These are phyloP conservation scores for Psilocybe sp. DNA, from an alignment of 768 basidiomycete genomes.

Conservation along the genomic window DNA sequence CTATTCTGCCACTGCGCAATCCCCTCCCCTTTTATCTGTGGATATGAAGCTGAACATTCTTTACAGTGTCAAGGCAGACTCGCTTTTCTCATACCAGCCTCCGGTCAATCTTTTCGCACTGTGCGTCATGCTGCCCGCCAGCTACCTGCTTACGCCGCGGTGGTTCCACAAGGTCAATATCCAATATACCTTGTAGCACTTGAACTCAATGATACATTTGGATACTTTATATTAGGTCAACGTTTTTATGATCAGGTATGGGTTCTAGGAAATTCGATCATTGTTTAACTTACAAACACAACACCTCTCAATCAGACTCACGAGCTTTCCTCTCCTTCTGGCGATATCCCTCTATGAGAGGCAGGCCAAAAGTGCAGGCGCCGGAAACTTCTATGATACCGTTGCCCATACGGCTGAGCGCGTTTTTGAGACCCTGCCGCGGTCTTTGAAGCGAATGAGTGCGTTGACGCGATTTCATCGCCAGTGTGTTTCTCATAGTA, in stretches of 20 bases:
- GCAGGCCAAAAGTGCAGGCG: conserved; percentile 67
- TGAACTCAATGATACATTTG: neutral
- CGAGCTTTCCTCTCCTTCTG: conserved; percentile 83
- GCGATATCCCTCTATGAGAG: conserved; percentile 84
- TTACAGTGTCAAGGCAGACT: conserved; percentile 78
- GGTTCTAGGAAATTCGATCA: neutral
- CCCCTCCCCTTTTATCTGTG: no score
- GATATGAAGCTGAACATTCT: neutral
- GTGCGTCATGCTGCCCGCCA: conserved; percentile 81
- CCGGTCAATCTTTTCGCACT: conserved; percentile 90
- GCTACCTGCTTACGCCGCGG: conserved; percentile 83
- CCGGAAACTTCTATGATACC: conserved; percentile 72
- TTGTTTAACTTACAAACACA: neutral
- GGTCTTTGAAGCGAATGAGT: conserved; percentile 74
- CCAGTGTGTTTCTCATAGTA: neutral
- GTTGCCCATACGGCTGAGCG: conserved; percentile 64
- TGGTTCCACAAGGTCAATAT: conserved; percentile 92
- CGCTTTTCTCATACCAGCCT: conserved; percentile 90
- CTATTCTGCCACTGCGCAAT: no score
- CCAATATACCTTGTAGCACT: no score
- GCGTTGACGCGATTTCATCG: conserved; percentile 23
- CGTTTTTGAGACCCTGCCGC: conserved; percentile 71
- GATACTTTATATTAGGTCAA: conserved; percentile 53
- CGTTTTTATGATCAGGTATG: conserved; percentile 80
- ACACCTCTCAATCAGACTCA: conserved; percentile 42